phyloP scores from a whole-genome alignment of 1,284 basidiomycete genomes.

The Melampsora larici-populina region DNA sequence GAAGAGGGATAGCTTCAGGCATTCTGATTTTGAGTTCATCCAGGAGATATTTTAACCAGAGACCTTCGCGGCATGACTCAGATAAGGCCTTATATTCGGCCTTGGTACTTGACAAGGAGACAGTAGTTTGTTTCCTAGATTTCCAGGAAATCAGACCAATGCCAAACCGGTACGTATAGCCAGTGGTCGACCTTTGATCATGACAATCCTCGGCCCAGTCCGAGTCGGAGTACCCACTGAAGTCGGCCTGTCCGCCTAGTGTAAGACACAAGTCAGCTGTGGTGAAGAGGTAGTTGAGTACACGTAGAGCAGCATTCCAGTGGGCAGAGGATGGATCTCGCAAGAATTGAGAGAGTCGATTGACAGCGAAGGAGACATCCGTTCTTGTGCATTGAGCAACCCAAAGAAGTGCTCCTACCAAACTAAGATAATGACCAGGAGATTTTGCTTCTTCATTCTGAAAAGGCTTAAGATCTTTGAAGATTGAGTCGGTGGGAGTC shows the following conservation, averaged over 20 bases:
- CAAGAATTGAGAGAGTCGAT: constrained; percentile 2
- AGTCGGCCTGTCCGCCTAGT: neutral
- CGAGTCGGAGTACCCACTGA: neutral
- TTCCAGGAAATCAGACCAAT: constrained; percentile 5
- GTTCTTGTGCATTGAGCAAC: constrained; percentile 1
- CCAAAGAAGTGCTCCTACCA: neutral
- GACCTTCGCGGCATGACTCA: constrained; percentile 1
- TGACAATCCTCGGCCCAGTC: constrained; percentile 14
- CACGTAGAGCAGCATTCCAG: neutral
- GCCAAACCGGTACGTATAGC: constrained; percentile 9
- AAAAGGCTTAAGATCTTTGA: neutral
- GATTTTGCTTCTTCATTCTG: neutral
- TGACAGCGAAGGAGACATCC: neutral
- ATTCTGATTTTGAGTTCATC: neutral
- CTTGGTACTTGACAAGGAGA: neutral
- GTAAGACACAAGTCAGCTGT: neutral
- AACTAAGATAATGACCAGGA: neutral
- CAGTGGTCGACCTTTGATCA: neutral
- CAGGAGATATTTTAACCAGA: constrained; percentile 1
- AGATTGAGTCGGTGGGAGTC: constrained; percentile 1
- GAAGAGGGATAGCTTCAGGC: neutral
- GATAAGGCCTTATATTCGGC: neutral
- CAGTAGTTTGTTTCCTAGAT: neutral
- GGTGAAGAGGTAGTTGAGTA: neutral
- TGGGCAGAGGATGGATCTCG: neutral